Conservation (phyloP, 2,329 filamentous ascomycete genomes). For the Helotiales sp. region DNA sequence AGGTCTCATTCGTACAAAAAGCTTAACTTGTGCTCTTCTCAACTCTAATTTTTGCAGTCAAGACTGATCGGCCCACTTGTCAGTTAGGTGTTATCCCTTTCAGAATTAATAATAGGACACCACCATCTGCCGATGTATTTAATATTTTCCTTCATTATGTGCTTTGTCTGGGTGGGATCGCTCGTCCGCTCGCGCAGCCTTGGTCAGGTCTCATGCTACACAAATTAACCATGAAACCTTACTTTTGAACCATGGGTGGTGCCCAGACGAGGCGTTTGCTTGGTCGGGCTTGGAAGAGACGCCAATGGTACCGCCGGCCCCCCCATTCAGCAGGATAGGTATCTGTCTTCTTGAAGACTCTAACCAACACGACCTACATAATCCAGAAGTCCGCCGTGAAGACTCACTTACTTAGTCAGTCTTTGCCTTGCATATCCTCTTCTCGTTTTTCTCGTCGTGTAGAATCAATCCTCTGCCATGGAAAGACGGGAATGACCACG, state of each 20-base stretch:
- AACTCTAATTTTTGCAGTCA: background rate
- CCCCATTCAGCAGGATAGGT: background rate
- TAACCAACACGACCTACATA: background rate
- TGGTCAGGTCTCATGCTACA: background rate
- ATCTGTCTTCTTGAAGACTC: background rate
- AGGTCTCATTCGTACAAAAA: background rate
- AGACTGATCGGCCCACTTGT: too few relatives aligned
- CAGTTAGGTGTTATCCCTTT: too few relatives aligned
- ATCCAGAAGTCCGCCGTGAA: background rate
- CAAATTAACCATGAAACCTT: conserved; percentile 21
- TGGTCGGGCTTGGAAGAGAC: background rate
- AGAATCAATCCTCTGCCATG: background rate
- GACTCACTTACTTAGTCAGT: background rate
- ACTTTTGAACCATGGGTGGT: background rate
- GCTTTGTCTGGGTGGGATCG: background rate
- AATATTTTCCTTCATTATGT: background rate
- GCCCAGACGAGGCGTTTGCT: conserved; percentile 6
- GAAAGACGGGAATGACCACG: background rate
- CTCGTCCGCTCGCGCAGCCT: background rate
- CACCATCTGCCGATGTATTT: background rate
- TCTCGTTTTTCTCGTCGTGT: background rate
- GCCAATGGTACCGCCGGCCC: background rate
- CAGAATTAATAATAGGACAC: too few relatives aligned
- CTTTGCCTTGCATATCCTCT: background rate
- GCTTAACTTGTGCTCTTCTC: background rate